These are phyloP conservation scores for Xylariaceae sp. DNA, from an alignment of 2,329 filamentous ascomycete genomes.

Conservation along the genomic window DNA sequence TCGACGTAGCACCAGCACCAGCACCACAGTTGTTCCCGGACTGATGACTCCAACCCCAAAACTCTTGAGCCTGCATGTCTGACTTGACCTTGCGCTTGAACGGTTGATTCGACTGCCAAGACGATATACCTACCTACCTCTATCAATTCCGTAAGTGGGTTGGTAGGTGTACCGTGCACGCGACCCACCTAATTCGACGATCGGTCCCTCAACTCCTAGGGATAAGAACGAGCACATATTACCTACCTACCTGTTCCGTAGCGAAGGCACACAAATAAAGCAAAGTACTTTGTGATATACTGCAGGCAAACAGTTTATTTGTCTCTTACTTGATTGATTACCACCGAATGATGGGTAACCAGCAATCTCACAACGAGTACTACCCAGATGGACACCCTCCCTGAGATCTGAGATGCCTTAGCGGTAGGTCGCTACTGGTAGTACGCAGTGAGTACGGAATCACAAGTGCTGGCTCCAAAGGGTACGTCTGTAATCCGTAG, in stretches of 20 bases:
- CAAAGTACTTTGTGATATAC: too few relatives aligned
- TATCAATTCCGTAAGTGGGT: too few relatives aligned
- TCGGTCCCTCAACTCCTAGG: neutral
- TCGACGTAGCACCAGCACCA: slow-evolving; percentile 11
- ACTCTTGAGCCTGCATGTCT: slow-evolving; percentile 7
- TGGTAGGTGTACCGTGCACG: neutral
- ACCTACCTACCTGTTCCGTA: neutral
- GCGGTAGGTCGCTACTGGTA: too few relatives aligned
- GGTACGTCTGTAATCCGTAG: neutral
- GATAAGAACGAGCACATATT: neutral
- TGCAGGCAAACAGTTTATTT: too few relatives aligned
- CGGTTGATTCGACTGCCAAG: slow-evolving; percentile 2
- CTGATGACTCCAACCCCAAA: slow-evolving; percentile 8
- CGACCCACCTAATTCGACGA: neutral
- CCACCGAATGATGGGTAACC: too few relatives aligned
- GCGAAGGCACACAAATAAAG: too few relatives aligned
- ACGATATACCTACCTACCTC: neutral
- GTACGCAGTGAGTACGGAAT: neutral
- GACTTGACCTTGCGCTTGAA: slow-evolving; percentile 1
- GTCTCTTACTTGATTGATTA: too few relatives aligned
- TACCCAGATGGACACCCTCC: neutral
- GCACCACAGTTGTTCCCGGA: slow-evolving; percentile 10
- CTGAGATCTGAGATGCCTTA: neutral
- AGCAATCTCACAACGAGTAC: too few relatives aligned
- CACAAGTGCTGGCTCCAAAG: neutral